Conservation (phyloP, 2,329 filamentous ascomycete species). For the Coleophoma crateriformis region DNA sequence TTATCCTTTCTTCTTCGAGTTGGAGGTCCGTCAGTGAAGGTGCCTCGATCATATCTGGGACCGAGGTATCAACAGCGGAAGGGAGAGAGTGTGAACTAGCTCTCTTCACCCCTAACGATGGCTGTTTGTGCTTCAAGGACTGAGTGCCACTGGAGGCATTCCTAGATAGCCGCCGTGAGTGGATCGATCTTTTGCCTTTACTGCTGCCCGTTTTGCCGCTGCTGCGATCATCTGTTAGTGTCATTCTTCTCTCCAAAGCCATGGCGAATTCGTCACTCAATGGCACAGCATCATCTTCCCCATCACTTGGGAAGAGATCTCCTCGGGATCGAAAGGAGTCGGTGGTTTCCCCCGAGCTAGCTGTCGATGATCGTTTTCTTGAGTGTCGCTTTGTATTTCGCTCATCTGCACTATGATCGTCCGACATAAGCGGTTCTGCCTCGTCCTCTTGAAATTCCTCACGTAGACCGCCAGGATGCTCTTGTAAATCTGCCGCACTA, state of each 20-base stretch:
- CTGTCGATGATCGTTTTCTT: constrained; percentile 70
- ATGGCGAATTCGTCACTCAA: constrained; percentile 90
- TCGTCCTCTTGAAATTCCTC: constrained; percentile 39
- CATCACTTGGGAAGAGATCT: constrained; percentile 85
- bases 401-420: constrained; percentile 21
- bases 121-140: constrained; percentile 13
- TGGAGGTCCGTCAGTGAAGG: constrained; percentile 47
- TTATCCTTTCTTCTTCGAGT: constrained; percentile 42
- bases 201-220: constrained; percentile 59
- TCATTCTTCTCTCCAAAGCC: constrained; percentile 67
- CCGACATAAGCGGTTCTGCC: constrained; percentile 64
- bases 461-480: constrained; percentile 61
- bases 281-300: constrained; percentile 83
- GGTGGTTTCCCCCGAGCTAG: constrained; percentile 72
- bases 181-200: constrained; percentile 47
- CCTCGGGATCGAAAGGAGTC: constrained; percentile 84
- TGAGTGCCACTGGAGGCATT: constrained; percentile 43
- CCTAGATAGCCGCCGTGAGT: constrained; percentile 48
- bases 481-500: constrained; percentile 83
- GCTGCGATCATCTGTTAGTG: constrained; percentile 60
- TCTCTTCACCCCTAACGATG: constrained; percentile 10
- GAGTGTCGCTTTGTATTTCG: constrained; percentile 20
- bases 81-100: constrained; percentile 25
- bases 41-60: constrained; percentile 31
- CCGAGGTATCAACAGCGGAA: constrained; percentile 24